phyloP scores from a whole-genome alignment of 345 rosid genomes.

The Moricandia moricandioides region DNA sequence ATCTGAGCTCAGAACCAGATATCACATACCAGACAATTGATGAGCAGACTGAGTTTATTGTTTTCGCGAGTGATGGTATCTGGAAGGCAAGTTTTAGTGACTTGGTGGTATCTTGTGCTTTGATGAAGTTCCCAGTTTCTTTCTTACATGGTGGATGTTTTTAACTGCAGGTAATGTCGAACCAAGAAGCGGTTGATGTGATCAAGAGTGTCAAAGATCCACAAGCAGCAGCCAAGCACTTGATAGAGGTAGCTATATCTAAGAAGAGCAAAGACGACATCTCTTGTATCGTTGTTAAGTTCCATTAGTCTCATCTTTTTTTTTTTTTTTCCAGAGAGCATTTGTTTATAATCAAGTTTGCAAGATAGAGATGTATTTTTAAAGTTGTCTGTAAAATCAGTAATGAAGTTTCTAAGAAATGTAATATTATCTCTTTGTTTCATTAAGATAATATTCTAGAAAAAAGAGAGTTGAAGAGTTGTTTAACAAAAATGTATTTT shows the following conservation, averaged over 20 bases:
- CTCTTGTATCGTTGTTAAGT: conserved; percentile 83
- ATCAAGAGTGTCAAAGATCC: conserved; percentile 66
- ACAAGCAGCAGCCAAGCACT: conserved; percentile 58
- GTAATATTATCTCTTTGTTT: no score
- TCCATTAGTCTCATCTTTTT: conserved; percentile 37
- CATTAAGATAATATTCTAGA: no score
- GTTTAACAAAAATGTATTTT: no score
- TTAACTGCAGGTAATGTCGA: conserved; percentile 41
- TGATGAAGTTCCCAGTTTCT: background rate
- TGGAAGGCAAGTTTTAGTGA: conserved; percentile 58
- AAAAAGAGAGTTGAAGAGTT: no score
- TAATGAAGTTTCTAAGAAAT: conserved; percentile 20
- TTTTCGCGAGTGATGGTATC: conserved; percentile 59
- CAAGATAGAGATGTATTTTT: conserved; percentile 7
- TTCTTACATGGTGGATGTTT: background rate
- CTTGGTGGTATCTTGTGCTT: background rate
- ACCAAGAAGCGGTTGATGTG: conserved; percentile 67
- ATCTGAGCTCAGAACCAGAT: conserved; percentile 85
- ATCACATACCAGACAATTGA: conserved; percentile 40
- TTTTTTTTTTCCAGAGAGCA: background rate
- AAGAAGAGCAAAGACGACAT: conserved; percentile 87
- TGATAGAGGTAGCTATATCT: conserved; percentile 63
- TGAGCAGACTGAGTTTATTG: conserved; percentile 32
- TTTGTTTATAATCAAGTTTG: conserved; percentile 15
- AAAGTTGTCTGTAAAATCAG: background rate